A percentile compares a stretch with the other conserved stretches of the same genome.
phyloP scores from a whole-genome alignment of 352 stramenopile species.

The Phytophthora vignae region DNA sequence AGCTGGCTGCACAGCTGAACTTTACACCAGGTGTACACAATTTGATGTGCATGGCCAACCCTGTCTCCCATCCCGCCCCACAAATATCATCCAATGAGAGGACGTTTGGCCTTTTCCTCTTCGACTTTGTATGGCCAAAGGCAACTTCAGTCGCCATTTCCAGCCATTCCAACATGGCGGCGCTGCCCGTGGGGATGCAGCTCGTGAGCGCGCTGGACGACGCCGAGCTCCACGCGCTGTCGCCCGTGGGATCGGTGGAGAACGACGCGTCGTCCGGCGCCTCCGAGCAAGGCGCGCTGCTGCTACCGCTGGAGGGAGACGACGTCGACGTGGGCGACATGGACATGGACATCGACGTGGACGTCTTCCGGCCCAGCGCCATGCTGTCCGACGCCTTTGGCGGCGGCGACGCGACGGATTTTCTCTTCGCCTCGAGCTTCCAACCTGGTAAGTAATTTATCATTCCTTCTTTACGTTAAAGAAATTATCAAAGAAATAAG shows the following conservation, averaged over 20 bases:
- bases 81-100: conserved; percentile 17
- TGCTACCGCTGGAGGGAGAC: conserved; percentile 25
- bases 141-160: conserved; percentile 10
- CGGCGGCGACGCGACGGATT: conserved; percentile 19
- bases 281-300: conserved; percentile 24
- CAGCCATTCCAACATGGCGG: conserved; percentile 23
- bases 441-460: conserved; percentile 37
- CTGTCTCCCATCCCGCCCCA: background rate
- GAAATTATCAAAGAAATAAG: background rate
- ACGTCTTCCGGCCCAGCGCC: conserved; percentile 72
- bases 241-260: background rate
- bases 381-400: conserved; percentile 68
- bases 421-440: conserved; percentile 48
- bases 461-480: background rate
- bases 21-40: too few species aligned
- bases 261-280: background rate
- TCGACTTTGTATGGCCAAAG: conserved; percentile 23
- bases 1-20: too few species aligned
- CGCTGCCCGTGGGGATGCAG: conserved; percentile 44
- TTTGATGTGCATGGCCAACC: too few species aligned
- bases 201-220: conserved; percentile 52
- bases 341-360: conserved; percentile 71
- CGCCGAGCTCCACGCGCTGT: conserved; percentile 21
- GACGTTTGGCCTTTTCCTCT: background rate
- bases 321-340: conserved; percentile 44